Conservation (phyloP, 345 rosid species). For the Citrus cavaleriei region DNA sequence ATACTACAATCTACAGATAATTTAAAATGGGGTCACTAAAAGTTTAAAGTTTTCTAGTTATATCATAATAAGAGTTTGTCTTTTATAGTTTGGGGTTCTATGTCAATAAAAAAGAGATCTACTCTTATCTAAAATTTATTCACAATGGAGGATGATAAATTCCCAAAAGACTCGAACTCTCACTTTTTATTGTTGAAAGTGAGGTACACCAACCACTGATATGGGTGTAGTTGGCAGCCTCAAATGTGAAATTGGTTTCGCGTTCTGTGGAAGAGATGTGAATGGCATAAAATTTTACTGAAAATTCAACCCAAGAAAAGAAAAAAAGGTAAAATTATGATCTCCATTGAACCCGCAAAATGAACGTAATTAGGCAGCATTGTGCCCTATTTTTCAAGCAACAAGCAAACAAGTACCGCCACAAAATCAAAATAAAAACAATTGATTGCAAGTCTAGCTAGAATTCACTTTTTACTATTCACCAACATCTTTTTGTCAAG, state of each 20-base stretch:
- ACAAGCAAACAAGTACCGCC: background rate
- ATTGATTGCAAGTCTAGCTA: background rate
- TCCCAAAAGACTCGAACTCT: too few species aligned
- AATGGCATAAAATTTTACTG: constrained; percentile 7
- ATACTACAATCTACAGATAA: too few species aligned
- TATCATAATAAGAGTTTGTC: too few species aligned
- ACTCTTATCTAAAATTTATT: too few species aligned
- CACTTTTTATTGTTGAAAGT: too few species aligned
- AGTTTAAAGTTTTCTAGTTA: too few species aligned
- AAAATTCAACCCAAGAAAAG: background rate
- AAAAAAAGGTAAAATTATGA: background rate
- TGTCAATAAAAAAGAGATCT: too few species aligned
- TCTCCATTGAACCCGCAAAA: background rate
- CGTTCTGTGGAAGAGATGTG: background rate
- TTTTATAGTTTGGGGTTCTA: too few species aligned
- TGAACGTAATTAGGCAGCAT: background rate
- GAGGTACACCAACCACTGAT: too few species aligned
- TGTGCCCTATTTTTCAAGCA: constrained; percentile 21
- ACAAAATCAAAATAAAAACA: constrained; percentile 9
- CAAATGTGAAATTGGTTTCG: background rate
- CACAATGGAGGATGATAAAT: too few species aligned
- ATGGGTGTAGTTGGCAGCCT: too few species aligned
- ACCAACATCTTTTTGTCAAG: background rate
- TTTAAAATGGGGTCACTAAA: too few species aligned
- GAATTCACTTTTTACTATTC: background rate